These are phyloP conservation scores for Pseudogymnoascus sp. DNA, from an alignment of 2,329 filamentous ascomycete genomes.

Conservation along the genomic window DNA sequence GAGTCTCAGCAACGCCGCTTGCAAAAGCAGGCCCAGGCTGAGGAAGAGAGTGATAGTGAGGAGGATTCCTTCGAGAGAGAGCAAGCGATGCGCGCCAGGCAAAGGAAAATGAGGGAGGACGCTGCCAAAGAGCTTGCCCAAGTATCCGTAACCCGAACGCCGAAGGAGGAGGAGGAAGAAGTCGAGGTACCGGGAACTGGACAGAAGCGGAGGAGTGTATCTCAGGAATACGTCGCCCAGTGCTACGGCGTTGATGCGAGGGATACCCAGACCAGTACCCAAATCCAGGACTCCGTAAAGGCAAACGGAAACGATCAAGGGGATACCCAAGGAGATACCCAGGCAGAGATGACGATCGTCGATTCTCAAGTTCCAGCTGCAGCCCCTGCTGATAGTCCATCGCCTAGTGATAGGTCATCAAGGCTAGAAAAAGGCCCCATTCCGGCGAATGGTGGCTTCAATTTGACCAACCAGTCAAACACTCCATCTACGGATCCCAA, in stretches of 20 bases:
- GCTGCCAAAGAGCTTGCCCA: conserved; percentile 6
- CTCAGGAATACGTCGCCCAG: conserved; percentile 23
- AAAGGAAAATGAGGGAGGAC: neutral
- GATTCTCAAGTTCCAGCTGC: neutral
- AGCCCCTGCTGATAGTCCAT: neutral
- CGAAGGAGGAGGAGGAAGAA: neutral
- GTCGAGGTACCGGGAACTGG: conserved; percentile 4
- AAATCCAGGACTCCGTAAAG: neutral
- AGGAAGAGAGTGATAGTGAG: neutral
- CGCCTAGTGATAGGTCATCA: neutral
- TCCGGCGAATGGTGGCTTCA: neutral
- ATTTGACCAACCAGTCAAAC: neutral
- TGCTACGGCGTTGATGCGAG: conserved; percentile 20
- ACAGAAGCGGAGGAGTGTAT: neutral
- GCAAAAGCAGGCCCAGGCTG: neutral
- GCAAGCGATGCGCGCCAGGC: neutral
- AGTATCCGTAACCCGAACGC: neutral
- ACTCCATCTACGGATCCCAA: neutral
- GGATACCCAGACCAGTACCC: conserved; percentile 20
- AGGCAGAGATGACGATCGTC: conserved; percentile 1
- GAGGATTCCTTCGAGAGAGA: neutral
- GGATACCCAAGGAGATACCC: neutral
- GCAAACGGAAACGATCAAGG: neutral
- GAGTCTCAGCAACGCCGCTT: conserved; percentile 1
- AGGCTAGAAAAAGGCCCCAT: neutral